phyloP scores from a whole-genome alignment of 371 early-diverging fungal species.

The Mucor plumbeus region DNA sequence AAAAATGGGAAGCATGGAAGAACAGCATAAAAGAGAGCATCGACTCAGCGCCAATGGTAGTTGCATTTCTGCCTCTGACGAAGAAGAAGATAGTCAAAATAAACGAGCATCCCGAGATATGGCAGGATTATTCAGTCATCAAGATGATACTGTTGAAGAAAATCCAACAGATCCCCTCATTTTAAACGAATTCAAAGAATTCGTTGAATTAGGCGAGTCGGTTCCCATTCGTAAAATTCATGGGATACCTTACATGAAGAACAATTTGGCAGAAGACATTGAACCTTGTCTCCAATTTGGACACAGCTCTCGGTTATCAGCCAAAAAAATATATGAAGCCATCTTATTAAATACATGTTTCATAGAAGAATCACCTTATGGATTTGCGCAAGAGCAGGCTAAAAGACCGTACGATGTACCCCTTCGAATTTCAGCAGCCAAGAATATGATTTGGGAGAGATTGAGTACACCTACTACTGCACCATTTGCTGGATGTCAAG shows the following conservation, averaged over 20 bases:
- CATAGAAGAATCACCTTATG: constrained; percentile 66
- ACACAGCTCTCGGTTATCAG: constrained; percentile 76
- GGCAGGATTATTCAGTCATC: constrained; percentile 13
- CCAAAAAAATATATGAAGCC: constrained; percentile 79
- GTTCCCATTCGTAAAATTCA: constrained; percentile 68
- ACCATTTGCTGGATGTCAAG: constrained; percentile 67
- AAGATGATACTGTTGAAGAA: not conserved
- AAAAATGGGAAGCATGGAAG: constrained; percentile 57
- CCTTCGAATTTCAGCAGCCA: constrained; percentile 51
- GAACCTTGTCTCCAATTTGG: constrained; percentile 90
- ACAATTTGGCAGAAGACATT: constrained; percentile 72
- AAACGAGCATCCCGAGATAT: constrained; percentile 26
- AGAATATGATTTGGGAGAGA: constrained; percentile 66
- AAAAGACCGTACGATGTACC: constrained; percentile 48
- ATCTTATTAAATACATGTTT: constrained; percentile 73
- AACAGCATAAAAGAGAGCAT: constrained; percentile 1
- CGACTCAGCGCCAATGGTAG: not conserved
- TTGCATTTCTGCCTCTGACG: not conserved
- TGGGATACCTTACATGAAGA: constrained; percentile 56
- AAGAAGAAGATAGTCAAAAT: constrained; percentile 3
- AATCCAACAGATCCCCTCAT: constrained; percentile 40
- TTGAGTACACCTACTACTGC: constrained; percentile 40
- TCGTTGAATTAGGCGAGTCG: constrained; percentile 60
- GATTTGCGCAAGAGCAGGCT: constrained; percentile 68
- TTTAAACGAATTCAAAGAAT: constrained; percentile 77